Percentiles rank a stretch among this genome's conserved stretches.
These are phyloP conservation scores for Hydnomerulius pinastri DNA, from an alignment of 768 basidiomycete genomes.

Conservation along the genomic window DNA sequence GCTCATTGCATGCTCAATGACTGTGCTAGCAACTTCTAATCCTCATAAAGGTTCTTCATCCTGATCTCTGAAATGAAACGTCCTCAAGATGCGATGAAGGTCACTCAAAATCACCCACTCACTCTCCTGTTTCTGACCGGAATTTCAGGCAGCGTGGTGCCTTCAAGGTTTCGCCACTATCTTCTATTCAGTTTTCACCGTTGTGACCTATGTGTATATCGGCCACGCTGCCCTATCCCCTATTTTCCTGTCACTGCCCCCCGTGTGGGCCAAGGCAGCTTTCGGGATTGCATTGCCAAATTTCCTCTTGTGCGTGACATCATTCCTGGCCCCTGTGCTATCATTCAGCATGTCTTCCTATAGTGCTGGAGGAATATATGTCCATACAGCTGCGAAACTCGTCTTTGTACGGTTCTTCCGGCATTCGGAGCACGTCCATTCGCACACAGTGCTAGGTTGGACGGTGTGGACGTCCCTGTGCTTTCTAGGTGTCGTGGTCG, in stretches of 20 bases:
- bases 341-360: background rate
- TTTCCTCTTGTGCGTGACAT: slow-evolving; percentile 46
- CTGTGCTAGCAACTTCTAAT: slow-evolving; percentile 1
- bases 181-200: slow-evolving; percentile 50
- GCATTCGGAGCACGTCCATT: slow-evolving; percentile 47
- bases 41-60: slow-evolving; percentile 51
- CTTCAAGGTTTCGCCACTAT: slow-evolving; percentile 54
- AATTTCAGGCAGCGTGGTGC: slow-evolving; percentile 49
- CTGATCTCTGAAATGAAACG: slow-evolving; percentile 57
- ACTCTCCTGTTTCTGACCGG: background rate
- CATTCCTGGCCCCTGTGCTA: background rate
- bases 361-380: slow-evolving; percentile 48
- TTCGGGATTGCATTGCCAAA: slow-evolving; percentile 53
- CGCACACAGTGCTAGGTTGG: slow-evolving; percentile 54
- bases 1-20: slow-evolving; percentile 3
- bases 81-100: slow-evolving; percentile 59
- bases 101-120: slow-evolving; percentile 12
- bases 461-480: slow-evolving; percentile 47
- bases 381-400: slow-evolving; percentile 56
- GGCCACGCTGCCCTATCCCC: slow-evolving; percentile 50
- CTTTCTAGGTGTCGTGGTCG: slow-evolving; percentile 33
- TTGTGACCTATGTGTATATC: slow-evolving; percentile 48
- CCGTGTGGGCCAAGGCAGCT: slow-evolving; percentile 49
- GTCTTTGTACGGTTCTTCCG: slow-evolving; percentile 55
- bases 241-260: slow-evolving; percentile 47